Evolutionary conservation across 805 yeast genomes (phyloP).

Genomic region (Torulaspora microellipsoides): DNA sequence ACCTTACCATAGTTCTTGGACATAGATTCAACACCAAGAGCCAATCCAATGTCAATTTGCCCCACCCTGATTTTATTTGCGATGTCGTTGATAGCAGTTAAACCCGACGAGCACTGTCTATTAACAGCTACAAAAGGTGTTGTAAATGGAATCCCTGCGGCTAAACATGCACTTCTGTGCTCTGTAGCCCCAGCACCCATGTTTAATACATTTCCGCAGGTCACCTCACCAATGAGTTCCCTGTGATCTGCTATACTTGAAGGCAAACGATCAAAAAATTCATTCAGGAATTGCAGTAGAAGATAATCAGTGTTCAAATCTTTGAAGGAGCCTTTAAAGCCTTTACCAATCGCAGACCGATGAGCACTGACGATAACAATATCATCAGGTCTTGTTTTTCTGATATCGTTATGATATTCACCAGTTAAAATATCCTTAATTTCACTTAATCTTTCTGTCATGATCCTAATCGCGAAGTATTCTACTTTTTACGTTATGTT

Average conservation of each 20-base stretch:
- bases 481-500: too few relatives aligned
- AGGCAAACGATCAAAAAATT: conserved; percentile 51
- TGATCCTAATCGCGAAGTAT: background rate
- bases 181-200: conserved; percentile 93
- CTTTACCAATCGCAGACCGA: conserved; percentile 86
- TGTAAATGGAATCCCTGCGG: conserved; percentile 83
- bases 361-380: conserved; percentile 87
- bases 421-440: conserved; percentile 28
- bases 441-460: conserved; percentile 31
- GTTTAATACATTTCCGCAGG: conserved; percentile 88
- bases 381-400: conserved; percentile 66
- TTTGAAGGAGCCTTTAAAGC: conserved; percentile 80
- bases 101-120: conserved; percentile 93
- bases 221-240: conserved; percentile 71
- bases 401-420: conserved; percentile 5
- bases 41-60: conserved; percentile 87
- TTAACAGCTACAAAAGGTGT: conserved; percentile 79
- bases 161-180: conserved; percentile 86
- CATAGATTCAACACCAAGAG: conserved; percentile 94
- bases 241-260: conserved; percentile 42
- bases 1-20: conserved; percentile 77
- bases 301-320: conserved; percentile 80
- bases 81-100: conserved; percentile 83
- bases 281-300: conserved; percentile 58
- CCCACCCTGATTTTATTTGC: conserved; percentile 85